Base-by-base conservation (phyloP, 441 rosid species). In the Metrosideros polymorpha region DNA sequence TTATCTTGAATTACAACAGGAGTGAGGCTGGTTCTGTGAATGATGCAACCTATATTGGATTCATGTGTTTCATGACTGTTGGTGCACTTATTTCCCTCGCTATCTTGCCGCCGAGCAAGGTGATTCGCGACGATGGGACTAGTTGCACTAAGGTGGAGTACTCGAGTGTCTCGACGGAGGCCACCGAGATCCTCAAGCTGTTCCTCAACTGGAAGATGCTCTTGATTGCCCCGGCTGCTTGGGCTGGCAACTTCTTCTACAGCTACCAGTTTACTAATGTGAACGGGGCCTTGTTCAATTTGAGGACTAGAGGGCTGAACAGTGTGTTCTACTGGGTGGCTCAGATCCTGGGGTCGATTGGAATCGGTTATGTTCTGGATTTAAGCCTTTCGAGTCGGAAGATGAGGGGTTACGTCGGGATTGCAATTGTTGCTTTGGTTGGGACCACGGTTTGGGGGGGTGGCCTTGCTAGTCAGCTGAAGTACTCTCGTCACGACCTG, bases 11-110 rank as follows among this genome's bases (percentile, higher is more conserved):
- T 57, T 93, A 94, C 91, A 43, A 91, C 50, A 91, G 98, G 6
- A 89, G 52, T 39, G 89, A 92, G 35, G 94, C 97, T 35, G 89
- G 88, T 25, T 96, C 98, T 4, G 98, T 95, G 24, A 96, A 93
- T 84, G 97, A 96, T 71, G 96, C 87, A 3, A 96, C 98, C 32
- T 96, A 95, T 42, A 91, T 96, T 6, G 93, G 95, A 7, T 96
- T 96, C 90, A 95, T 96, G 95, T 89, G 91, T 84, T 94, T 93
- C 63, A 94, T 93, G 95, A 3, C 89, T 4, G 89, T 83, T 30
- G 98, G 98, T 0, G 87, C 93, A 15, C 83, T 93, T 6, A 95
- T 94, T 56, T 91, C 98, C 25, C 84, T 95, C 6, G 93, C 92
- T 1, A 91, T 96, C 71, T 89, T 96, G 83, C 97, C 96, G 19